Base-by-base conservation (phyloP, 2,329 filamentous ascomycete genomes). In the Colletotrichum australisinense region DNA sequence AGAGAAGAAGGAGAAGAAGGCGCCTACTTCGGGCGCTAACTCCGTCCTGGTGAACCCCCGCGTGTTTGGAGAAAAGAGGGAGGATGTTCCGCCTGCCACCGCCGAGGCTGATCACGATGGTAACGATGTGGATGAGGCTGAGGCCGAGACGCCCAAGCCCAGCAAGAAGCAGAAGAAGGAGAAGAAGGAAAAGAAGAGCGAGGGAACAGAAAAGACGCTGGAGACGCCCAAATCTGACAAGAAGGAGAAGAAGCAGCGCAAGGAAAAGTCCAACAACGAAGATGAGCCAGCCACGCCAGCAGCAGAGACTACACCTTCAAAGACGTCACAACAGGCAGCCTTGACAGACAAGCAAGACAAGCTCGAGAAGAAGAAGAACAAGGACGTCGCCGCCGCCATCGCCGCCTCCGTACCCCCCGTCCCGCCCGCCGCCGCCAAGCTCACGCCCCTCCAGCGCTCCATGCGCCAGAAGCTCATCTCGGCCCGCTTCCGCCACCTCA, bases 391-490 rank as follows among this genome's bases (percentile, higher is more conserved):
- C 62, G 76, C 78, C 26, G 63, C 76, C 73, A 74, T 77, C 32
- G 22, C 75, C 46, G 77, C 79, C 65, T 63, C 78, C 42, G 57
- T 71, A 38, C 62, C 70, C n/a, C 84, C 84, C 52, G 82, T 84
- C 8, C 83, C 86, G 52, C 83, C 85, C 42, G 81, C 85, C 46
- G 80, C 84, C 32, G 80, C 83, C 75, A 94, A 94, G 77, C 90
- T 99, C 79, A 99, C 97, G 1, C 95, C 97, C 4, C 91, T 99
- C 69, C 97, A 99, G 87, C 91, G 93, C 68, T 92, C 94, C 4
- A 99, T 99, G 97, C 93, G 94, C 74, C 93, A 95, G 80, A 99
- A 99, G 86, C 92, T 99, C 75, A 89, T 97, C 75, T 97, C 95
- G 11, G 95, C 97, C 1, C 95, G 97, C 72, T 99, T 99, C 89